Percentiles rank a stretch among this genome's conserved stretches.
Conservation (phyloP, 1,284 basidiomycete species). For the Cryptococcus sp. region DNA sequence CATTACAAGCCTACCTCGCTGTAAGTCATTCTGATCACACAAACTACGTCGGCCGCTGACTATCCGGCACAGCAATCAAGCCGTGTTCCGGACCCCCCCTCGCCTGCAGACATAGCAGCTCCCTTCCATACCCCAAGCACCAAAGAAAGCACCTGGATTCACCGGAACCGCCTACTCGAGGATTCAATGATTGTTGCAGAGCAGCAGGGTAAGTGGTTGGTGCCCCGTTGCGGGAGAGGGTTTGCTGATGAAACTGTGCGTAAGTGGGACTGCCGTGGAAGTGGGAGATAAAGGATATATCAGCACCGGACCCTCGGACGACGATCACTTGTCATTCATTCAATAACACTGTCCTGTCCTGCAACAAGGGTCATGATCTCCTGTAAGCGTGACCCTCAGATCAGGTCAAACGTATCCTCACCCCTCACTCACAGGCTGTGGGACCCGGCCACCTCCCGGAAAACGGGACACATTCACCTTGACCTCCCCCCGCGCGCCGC, state of each 20-base stretch:
- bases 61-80: background rate
- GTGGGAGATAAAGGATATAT: slow-evolving; percentile 35
- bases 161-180: slow-evolving; percentile 30
- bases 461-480: slow-evolving; percentile 24
- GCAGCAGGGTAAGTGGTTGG: slow-evolving; percentile 29
- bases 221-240: background rate
- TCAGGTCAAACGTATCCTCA: background rate
- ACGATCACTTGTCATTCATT: slow-evolving; percentile 33
- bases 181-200: slow-evolving; percentile 37
- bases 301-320: slow-evolving; percentile 31
- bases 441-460: slow-evolving; percentile 30
- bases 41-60: background rate
- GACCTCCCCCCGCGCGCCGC: slow-evolving; percentile 13
- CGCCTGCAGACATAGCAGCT: background rate
- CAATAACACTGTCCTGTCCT: slow-evolving; percentile 26
- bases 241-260: background rate
- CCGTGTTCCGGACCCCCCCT: background rate
- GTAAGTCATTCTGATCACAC: slow-evolving; percentile 14
- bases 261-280: slow-evolving; percentile 38
- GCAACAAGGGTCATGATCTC: slow-evolving; percentile 25
- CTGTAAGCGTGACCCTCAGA: slow-evolving; percentile 17
- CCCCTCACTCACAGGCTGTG: slow-evolving; percentile 20
- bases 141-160: slow-evolving; percentile 18
- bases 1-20: slow-evolving; percentile 28
- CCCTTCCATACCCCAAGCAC: slow-evolving; percentile 1